Evolutionary conservation across 2,329 filamentous ascomycete species (phyloP).

Genomic region (Aspergillus fischeri): DNA sequence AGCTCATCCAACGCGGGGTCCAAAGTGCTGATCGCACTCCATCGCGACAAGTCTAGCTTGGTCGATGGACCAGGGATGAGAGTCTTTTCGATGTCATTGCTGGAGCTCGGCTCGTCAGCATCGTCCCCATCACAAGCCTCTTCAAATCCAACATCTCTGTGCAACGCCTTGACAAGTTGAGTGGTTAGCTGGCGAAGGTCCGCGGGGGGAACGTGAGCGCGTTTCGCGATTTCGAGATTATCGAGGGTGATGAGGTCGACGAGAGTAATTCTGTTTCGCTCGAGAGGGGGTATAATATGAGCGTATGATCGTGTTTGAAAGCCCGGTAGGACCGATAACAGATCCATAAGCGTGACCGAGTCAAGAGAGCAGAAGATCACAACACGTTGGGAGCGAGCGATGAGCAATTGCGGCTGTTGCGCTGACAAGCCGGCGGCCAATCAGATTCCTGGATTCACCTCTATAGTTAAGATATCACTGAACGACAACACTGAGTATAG

Average conservation of each 20-base stretch:
- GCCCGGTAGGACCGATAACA: slow-evolving; percentile 74
- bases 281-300: slow-evolving; percentile 73
- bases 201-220: slow-evolving; percentile 73
- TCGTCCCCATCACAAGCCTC: slow-evolving; percentile 6
- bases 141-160: slow-evolving; percentile 54
- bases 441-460: background rate
- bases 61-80: slow-evolving; percentile 21
- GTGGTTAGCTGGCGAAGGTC: slow-evolving; percentile 72
- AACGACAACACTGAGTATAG: background rate
- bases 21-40: slow-evolving; percentile 71
- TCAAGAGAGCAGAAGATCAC: background rate
- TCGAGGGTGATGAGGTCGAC: slow-evolving; percentile 84
- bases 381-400: slow-evolving; percentile 4
- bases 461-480: background rate
- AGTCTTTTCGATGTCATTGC: slow-evolving; percentile 16
- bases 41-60: slow-evolving; percentile 36
- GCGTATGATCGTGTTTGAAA: slow-evolving; percentile 69
- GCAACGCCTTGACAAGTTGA: slow-evolving; percentile 64
- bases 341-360: slow-evolving; percentile 53
- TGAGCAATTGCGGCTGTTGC: slow-evolving; percentile 1
- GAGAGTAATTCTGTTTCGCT: slow-evolving; percentile 71
- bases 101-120: slow-evolving; percentile 18
- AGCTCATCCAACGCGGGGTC: slow-evolving; percentile 66
- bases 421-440: background rate
- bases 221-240: slow-evolving; percentile 75